phyloP scores from a whole-genome alignment of 257 asterid genomes.

The Solanum acaule region DNA sequence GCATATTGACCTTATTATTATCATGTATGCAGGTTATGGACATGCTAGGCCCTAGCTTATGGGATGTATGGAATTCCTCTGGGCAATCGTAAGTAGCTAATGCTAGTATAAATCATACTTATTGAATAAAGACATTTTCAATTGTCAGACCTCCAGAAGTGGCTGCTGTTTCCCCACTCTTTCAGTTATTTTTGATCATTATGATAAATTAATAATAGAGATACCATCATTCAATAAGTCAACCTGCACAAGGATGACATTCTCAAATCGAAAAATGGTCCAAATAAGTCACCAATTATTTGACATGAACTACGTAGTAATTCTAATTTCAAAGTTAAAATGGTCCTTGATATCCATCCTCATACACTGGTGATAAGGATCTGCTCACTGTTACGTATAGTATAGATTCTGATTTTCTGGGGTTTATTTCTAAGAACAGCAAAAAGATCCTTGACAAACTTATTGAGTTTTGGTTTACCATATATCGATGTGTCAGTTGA shows the following conservation, averaged over 20 bases:
- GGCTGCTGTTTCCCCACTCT: background rate
- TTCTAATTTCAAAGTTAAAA: background rate
- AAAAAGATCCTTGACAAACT: background rate
- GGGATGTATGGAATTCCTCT: constrained; percentile 50
- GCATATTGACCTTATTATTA: background rate
- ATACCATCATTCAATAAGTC: background rate
- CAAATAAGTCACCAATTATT: background rate
- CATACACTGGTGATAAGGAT: background rate
- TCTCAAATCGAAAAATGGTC: background rate
- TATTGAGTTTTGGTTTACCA: background rate
- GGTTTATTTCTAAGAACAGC: background rate
- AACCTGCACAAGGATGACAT: background rate
- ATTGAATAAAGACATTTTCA: background rate
- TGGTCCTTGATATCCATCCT: background rate
- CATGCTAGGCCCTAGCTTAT: constrained; percentile 44
- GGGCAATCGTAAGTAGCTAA: constrained; percentile 33
- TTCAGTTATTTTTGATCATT: background rate
- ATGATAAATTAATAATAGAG: background rate
- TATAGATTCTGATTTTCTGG: background rate
- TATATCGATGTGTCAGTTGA: background rate
- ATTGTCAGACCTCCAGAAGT: background rate
- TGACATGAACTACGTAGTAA: background rate
- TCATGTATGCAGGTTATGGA: constrained; percentile 38
- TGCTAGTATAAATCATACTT: background rate
- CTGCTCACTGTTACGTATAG: background rate